Evolutionary conservation across 225 moss, liverwort and hornwort species (phyloP).

Genomic region (Asterella californica): DNA sequence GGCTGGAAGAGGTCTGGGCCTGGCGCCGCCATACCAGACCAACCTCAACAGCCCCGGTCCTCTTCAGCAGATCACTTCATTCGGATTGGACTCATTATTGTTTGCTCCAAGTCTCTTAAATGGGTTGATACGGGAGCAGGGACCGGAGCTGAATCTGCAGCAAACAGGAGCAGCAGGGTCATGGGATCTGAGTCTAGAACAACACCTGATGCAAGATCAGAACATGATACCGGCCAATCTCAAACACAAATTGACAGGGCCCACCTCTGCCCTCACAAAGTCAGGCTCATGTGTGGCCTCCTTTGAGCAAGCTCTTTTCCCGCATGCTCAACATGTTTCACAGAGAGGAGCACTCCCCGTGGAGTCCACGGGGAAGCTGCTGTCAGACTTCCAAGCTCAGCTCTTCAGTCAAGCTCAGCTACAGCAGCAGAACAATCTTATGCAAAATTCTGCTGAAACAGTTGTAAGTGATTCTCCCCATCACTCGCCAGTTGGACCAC

Average conservation of each 20-base stretch:
- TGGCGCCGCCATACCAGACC: constrained; percentile 7
- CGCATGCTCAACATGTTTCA: constrained; percentile 11
- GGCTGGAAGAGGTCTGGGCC: constrained; percentile 17
- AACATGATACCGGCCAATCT: constrained; percentile 29
- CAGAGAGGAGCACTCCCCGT: constrained; percentile 12
- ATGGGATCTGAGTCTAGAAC: constrained; percentile 30
- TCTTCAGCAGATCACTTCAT: constrained; percentile 12
- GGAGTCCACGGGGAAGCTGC: constrained; percentile 14
- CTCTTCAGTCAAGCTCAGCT: constrained; percentile 18
- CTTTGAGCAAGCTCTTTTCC: constrained; percentile 25
- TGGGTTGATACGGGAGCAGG: constrained; percentile 22
- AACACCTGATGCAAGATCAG: constrained; percentile 26
- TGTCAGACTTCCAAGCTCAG: constrained; percentile 25
- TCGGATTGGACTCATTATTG: constrained; percentile 18
- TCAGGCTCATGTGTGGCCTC: constrained; percentile 32
- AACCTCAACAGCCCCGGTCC: constrained; percentile 1
- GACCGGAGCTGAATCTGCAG: constrained; percentile 20
- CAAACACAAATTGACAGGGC: constrained; percentile 35
- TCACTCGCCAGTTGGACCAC: neutral
- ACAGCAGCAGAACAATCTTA: constrained; percentile 10
- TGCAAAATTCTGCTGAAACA: constrained; percentile 12
- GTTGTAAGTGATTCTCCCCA: constrained; percentile 14
- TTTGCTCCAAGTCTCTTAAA: constrained; percentile 27
- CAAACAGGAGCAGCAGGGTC: constrained; percentile 15
- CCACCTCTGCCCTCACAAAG: constrained; percentile 19